These are phyloP conservation scores for Leucoagaricus sp. DNA, from an alignment of 1,284 basidiomycete species.

Conservation along the genomic window DNA sequence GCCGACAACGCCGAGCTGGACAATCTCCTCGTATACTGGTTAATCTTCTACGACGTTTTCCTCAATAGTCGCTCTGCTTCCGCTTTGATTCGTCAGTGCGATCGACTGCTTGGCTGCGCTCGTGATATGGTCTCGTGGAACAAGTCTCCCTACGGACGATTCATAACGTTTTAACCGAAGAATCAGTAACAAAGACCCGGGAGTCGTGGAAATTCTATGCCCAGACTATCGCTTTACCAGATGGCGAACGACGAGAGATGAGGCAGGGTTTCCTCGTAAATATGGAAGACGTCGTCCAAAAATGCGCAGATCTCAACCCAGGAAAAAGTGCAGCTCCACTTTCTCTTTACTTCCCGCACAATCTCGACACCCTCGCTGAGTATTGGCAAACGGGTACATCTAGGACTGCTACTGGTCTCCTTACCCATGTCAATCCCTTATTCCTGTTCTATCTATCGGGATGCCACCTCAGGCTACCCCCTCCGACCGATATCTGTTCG, in stretches of 20 bases:
- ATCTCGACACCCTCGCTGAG: constrained; percentile 25
- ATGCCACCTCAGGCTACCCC: constrained; percentile 45
- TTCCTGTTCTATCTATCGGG: constrained; percentile 46
- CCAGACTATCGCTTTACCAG: constrained; percentile 18
- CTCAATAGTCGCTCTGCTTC: constrained; percentile 42
- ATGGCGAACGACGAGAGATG: constrained; percentile 15
- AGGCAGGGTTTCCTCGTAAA: constrained; percentile 15
- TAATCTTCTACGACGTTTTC: constrained; percentile 57
- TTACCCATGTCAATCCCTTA: constrained; percentile 44
- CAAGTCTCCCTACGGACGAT: constrained; percentile 38
- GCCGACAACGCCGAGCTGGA: constrained; percentile 30
- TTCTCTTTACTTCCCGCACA: not conserved
- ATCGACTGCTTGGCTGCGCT: constrained; percentile 41
- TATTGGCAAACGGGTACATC: constrained; percentile 50
- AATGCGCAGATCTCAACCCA: not conserved
- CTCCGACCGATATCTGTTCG: constrained; percentile 44
- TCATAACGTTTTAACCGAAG: constrained; percentile 35
- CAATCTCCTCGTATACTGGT: constrained; percentile 36
- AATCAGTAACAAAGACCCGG: constrained; percentile 45
- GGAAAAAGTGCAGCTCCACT: not conserved
- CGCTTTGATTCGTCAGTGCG: constrained; percentile 45
- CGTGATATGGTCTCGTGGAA: constrained; percentile 44
- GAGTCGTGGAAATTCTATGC: constrained; percentile 44
- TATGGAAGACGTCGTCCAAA: constrained; percentile 16
- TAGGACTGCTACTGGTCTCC: constrained; percentile 30